phyloP scores from a whole-genome alignment of 345 rosid species.

The Brassica nigra region DNA sequence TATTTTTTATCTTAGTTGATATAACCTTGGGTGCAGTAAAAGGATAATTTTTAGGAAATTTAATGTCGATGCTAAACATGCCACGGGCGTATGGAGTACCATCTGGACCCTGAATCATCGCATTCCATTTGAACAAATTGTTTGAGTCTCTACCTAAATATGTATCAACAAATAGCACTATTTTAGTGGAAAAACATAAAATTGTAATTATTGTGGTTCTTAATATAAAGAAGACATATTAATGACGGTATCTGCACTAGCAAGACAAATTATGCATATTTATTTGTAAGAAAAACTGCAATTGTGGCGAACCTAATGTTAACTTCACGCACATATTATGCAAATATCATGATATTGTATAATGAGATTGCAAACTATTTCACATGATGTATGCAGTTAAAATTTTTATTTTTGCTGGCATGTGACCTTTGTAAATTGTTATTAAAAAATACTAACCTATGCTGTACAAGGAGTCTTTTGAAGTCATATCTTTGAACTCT shows the following conservation, averaged over 20 bases:
- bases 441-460: neutral
- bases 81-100: slow-evolving; percentile 27
- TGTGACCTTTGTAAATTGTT: neutral
- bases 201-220: neutral
- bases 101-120: slow-evolving; percentile 6
- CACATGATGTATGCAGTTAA: neutral
- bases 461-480: neutral
- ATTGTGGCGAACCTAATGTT: neutral
- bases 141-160: neutral
- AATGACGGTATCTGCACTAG: neutral
- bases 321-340: neutral
- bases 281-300: neutral
- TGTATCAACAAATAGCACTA: neutral
- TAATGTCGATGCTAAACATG: neutral
- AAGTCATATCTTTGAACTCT: neutral
- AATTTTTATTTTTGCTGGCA: neutral
- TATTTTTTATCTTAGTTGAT: neutral
- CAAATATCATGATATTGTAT: neutral
- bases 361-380: neutral
- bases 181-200: neutral
- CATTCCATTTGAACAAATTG: neutral
- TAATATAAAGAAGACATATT: neutral
- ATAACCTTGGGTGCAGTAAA: slow-evolving; percentile 25
- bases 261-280: neutral
- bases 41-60: slow-evolving; percentile 7